Conservation (phyloP, 2,329 filamentous ascomycete species). For the Scolecobasidium constrictum region DNA sequence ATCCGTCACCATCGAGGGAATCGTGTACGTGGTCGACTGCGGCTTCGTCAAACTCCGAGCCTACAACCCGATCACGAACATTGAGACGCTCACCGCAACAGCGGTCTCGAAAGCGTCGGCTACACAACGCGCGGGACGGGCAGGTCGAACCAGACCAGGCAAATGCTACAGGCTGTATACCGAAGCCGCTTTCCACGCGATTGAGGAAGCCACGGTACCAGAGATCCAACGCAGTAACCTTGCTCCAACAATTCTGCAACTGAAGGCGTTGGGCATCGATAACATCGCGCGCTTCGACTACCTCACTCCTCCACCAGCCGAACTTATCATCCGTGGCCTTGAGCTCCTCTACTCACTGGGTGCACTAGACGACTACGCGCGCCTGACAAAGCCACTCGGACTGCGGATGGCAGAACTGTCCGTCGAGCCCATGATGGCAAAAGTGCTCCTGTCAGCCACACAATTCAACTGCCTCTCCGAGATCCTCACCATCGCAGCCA, state of each 20-base stretch:
- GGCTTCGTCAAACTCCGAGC: conserved; percentile 85
- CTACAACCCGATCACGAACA: conserved; percentile 74
- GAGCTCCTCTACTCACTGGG: conserved; percentile 82
- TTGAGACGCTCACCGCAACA: conserved; percentile 75
- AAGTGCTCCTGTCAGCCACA: conserved; percentile 66
- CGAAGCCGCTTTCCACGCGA: conserved; percentile 53
- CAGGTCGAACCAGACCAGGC: conserved; percentile 77
- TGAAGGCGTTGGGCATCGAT: conserved; percentile 91
- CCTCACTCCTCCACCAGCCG: conserved; percentile 71
- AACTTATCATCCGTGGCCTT: conserved; percentile 74
- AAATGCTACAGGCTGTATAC: conserved; percentile 95
- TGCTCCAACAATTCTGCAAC: conserved; percentile 75
- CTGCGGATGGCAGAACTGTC: conserved; percentile 86
- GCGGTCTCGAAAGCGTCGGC: conserved; percentile 84
- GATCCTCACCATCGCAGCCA: conserved; percentile 83
- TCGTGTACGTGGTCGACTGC: conserved; percentile 81
- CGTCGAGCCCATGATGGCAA: conserved; percentile 92
- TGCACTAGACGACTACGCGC: conserved; percentile 79
- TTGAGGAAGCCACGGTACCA: conserved; percentile 66
- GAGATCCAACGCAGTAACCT: conserved; percentile 91
- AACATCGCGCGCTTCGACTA: conserved; percentile 89
- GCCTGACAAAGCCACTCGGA: conserved; percentile 81
- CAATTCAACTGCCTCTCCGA: conserved; percentile 72
- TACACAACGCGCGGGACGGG: conserved; percentile 81
- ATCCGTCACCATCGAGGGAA: conserved; percentile 85